These are phyloP conservation scores for Talaromyces pinophilus DNA, from an alignment of 2,329 filamentous ascomycete species.

Conservation along the genomic window DNA sequence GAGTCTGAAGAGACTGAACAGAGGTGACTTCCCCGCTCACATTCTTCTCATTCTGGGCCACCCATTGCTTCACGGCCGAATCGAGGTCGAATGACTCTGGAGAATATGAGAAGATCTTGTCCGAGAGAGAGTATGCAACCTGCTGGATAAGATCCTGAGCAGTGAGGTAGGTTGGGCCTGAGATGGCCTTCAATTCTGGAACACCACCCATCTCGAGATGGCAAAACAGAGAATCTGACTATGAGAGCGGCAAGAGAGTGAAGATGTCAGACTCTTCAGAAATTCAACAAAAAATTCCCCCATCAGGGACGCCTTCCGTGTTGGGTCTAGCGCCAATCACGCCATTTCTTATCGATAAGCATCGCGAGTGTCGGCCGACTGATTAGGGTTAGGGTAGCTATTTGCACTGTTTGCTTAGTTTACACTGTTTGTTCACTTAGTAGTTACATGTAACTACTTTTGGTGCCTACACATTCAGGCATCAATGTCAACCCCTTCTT, in stretches of 20 bases:
- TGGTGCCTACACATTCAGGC: no score
- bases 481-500: no score
- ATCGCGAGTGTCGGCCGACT: constrained; percentile 5
- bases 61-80: constrained; percentile 77
- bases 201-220: constrained; percentile 14
- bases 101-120: constrained; percentile 97
- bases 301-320: constrained; percentile 22
- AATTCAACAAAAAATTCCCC: constrained; percentile 6
- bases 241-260: not conserved
- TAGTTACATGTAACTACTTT: no score
- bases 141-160: constrained; percentile 94
- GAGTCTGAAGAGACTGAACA: constrained; percentile 79
- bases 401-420: not conserved
- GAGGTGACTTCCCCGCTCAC: constrained; percentile 76
- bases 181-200: constrained; percentile 61
- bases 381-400: not conserved
- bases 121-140: constrained; percentile 89
- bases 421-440: not conserved
- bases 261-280: not conserved
- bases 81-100: constrained; percentile 92
- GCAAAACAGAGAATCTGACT: not conserved
- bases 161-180: constrained; percentile 87
- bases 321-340: constrained; percentile 24
- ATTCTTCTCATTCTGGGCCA: constrained; percentile 69
- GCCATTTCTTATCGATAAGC: constrained; percentile 28